Evolutionary conservation across 805 yeast genomes (phyloP).

Genomic region (Wickerhamiella spandovensis): DNA sequence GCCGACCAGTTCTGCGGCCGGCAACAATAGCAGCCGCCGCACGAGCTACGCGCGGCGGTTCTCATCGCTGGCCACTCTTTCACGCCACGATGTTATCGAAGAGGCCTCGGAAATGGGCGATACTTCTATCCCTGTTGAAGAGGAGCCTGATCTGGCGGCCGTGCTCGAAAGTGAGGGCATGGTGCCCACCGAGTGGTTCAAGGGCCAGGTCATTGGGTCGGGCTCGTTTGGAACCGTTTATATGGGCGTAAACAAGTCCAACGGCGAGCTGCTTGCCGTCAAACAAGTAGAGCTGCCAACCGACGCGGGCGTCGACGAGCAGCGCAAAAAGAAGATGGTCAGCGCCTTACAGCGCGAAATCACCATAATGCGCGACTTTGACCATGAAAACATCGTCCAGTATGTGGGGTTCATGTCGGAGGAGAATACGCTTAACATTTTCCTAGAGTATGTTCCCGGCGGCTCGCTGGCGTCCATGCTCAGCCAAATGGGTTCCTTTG

Average conservation of each 20-base stretch:
- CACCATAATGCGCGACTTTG: conserved; percentile 57
- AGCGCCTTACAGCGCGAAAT: conserved; percentile 25
- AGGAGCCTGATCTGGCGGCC: conserved; percentile 22
- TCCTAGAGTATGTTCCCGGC: conserved; percentile 62
- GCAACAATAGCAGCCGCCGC: neutral
- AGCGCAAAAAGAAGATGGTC: conserved; percentile 17
- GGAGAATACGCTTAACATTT: conserved; percentile 59
- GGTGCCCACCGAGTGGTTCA: conserved; percentile 77
- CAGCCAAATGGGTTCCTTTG: conserved; percentile 63
- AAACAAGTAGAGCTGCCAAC: conserved; percentile 72
- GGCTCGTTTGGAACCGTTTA: conserved; percentile 94
- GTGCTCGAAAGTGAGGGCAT: conserved; percentile 27
- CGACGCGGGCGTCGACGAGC: conserved; percentile 21
- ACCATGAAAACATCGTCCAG: conserved; percentile 86
- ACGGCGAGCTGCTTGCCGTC: conserved; percentile 95
- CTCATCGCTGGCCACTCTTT: conserved; percentile 1
- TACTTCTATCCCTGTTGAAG: neutral
- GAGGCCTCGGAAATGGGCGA: neutral
- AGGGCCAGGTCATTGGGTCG: conserved; percentile 85
- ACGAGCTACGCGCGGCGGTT: neutral
- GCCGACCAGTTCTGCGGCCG: neutral
- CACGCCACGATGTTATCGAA: neutral
- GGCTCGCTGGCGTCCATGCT: conserved; percentile 62
- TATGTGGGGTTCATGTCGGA: conserved; percentile 81
- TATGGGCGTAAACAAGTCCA: conserved; percentile 77